Evolutionary conservation across 2,329 filamentous ascomycete species (phyloP).

Genomic region (Calonectria leucothoes): DNA sequence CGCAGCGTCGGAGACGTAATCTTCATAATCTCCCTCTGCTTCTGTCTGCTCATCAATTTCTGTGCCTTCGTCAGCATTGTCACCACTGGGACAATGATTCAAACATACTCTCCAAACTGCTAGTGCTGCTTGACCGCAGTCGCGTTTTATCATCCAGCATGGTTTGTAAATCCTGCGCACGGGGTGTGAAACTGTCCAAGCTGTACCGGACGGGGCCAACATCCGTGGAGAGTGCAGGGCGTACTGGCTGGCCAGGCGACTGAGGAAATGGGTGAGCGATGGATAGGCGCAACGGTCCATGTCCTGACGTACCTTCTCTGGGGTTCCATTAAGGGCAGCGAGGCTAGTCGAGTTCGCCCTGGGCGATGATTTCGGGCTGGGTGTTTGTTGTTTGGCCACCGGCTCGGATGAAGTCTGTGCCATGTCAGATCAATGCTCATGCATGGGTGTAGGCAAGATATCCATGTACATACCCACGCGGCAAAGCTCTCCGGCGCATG

Average conservation of each 20-base stretch:
- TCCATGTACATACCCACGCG: conserved; percentile 73
- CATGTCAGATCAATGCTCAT: neutral
- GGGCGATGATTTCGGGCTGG: conserved; percentile 51
- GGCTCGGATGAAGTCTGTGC: conserved; percentile 56
- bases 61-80: conserved; percentile 43
- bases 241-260: conserved; percentile 56
- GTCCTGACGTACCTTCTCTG: conserved; percentile 37
- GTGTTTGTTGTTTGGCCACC: conserved; percentile 47
- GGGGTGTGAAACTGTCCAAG: conserved; percentile 78
- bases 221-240: conserved; percentile 81
- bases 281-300: neutral
- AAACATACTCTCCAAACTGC: conserved; percentile 79
- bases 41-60: conserved; percentile 68
- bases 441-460: neutral
- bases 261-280: conserved; percentile 18
- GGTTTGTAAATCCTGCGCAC: conserved; percentile 85
- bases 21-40: conserved; percentile 65
- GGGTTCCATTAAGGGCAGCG: conserved; percentile 31
- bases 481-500: conserved; percentile 88
- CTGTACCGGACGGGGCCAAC: conserved; percentile 75
- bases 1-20: conserved; percentile 58
- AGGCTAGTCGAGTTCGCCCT: conserved; percentile 51
- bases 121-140: conserved; percentile 74
- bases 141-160: conserved; percentile 68
- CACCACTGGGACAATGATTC: neutral